These are phyloP conservation scores for Strobilomyces echinocephalus DNA, from an alignment of 768 basidiomycete genomes.

Conservation along the genomic window DNA sequence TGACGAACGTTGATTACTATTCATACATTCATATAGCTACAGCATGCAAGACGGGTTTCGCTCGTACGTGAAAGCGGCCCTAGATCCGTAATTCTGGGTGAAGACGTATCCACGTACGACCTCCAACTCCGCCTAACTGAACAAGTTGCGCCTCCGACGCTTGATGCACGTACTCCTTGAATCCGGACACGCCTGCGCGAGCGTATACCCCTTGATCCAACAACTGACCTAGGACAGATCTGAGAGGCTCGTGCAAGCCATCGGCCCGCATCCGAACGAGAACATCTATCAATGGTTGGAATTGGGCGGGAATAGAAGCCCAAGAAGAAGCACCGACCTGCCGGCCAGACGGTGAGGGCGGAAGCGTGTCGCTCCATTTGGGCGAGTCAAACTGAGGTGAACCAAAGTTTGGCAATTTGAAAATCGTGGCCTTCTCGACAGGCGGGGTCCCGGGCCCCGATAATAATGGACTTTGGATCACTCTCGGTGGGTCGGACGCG, in stretches of 20 bases:
- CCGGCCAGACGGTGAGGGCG: not conserved
- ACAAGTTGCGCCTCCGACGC: slow-evolving; percentile 39
- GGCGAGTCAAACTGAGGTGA: not conserved
- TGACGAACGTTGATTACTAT: not conserved
- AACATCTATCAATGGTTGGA: slow-evolving; percentile 30
- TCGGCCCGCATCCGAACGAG: slow-evolving; percentile 31
- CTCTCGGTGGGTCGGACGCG: slow-evolving; percentile 9
- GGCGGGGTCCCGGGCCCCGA: slow-evolving; percentile 3
- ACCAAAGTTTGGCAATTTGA: not conserved
- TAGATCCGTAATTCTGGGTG: slow-evolving; percentile 22
- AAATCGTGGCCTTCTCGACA: slow-evolving; percentile 1
- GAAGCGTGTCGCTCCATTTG: not conserved
- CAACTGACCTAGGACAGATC: slow-evolving; percentile 35
- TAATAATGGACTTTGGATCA: slow-evolving; percentile 5
- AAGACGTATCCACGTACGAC: slow-evolving; percentile 34
- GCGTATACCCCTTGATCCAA: slow-evolving; percentile 34
- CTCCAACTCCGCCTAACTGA: slow-evolving; percentile 37
- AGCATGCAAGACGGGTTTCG: slow-evolving; percentile 8
- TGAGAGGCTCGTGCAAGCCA: slow-evolving; percentile 32
- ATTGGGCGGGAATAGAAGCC: slow-evolving; percentile 10
- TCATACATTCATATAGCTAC: slow-evolving; percentile 16
- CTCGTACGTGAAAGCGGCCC: slow-evolving; percentile 5
- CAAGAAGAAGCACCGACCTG: not conserved
- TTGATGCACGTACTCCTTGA: slow-evolving; percentile 37
- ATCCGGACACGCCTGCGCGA: slow-evolving; percentile 37